Base-by-base conservation (phyloP, 345 rosid genomes). In the Brassica carinata region DNA sequence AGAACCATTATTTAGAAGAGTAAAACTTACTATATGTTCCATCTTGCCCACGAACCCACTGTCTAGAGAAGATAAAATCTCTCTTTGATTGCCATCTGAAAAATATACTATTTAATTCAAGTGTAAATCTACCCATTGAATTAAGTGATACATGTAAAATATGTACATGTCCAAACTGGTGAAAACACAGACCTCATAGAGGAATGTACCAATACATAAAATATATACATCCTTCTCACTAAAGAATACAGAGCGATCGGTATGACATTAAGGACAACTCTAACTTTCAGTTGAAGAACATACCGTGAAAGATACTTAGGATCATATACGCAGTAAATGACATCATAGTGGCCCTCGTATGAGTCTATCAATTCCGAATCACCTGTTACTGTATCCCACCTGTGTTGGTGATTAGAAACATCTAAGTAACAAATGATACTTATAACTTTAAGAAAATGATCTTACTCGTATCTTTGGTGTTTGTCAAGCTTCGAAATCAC, bases 31-130 rank as follows among this genome's bases (percentile, higher is more conserved):
- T 91, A 63, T 96, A 96, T 83, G 94, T 88, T 72, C 99, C 99
- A 86, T 96, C 99, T 85, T 92, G 99, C 65, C 92, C 93, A 71
- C 85, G 89, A 85, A 96, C 91, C 99, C 99, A 96, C 79, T 96
- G 98, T 77, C 99, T 88, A 66, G 98, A 91, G 89, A 90, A 96
- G 76, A 96, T 84, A 87, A 96, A 96, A 88, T 96, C 99, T 85
- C 86, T 92, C 81, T 86, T 92, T 30, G 96, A 88, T 65, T 89
- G 92, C 98, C 99, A 96, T 79, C 99, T 96, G 89, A 63, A 83
- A 76, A 82, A 81, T 64, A 84, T 73, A 77, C 67, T 2, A 59
- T 72, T 62, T 8, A 69, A 83, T 27, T 34, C 38, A 23, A 26
- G 36, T 43, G 64, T 8, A 72, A 59, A 65, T 38, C 7, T 15